A percentile compares a stretch with the other conserved stretches of the same genome.
These are phyloP conservation scores for Phragmites australis DNA, from an alignment of 176 grass and related monocot species.

Conservation along the genomic window DNA sequence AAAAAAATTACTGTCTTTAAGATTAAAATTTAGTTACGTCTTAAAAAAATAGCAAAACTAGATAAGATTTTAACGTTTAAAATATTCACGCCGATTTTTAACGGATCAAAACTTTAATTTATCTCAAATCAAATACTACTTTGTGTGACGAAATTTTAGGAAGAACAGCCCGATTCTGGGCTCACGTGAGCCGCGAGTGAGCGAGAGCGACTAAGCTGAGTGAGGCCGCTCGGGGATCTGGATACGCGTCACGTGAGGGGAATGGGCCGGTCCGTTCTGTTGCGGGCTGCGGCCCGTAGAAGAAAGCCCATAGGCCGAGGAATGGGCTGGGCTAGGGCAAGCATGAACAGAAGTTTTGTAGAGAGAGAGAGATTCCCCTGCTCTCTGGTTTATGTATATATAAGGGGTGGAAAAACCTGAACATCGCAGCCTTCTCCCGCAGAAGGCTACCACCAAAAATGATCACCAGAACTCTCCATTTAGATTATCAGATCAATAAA, in stretches of 20 bases:
- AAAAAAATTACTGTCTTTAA: too few species aligned
- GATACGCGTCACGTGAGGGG: background rate
- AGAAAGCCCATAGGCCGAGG: background rate
- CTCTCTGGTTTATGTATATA: too few species aligned
- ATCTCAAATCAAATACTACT: too few species aligned
- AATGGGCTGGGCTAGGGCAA: background rate
- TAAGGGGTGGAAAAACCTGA: too few species aligned
- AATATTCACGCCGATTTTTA: too few species aligned
- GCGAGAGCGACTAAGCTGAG: background rate
- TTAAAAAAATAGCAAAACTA: too few species aligned
- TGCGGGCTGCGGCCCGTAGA: background rate
- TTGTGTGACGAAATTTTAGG: too few species aligned
- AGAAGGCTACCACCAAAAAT: background rate
- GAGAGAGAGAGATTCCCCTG: too few species aligned
- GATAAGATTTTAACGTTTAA: too few species aligned
- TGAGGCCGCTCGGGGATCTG: background rate
- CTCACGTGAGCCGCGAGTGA: background rate
- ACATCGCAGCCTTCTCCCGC: background rate
- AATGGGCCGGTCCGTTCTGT: background rate
- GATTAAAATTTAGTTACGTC: too few species aligned
- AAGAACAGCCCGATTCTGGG: too few species aligned
- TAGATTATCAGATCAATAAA: constrained; percentile 9
- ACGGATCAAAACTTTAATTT: too few species aligned
- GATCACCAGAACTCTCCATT: background rate
- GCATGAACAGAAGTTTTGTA: background rate